A percentile compares a stretch with the other conserved stretches of the same genome.
phyloP scores from a whole-genome alignment of 306 rosid species.

The Corylus avellana region DNA sequence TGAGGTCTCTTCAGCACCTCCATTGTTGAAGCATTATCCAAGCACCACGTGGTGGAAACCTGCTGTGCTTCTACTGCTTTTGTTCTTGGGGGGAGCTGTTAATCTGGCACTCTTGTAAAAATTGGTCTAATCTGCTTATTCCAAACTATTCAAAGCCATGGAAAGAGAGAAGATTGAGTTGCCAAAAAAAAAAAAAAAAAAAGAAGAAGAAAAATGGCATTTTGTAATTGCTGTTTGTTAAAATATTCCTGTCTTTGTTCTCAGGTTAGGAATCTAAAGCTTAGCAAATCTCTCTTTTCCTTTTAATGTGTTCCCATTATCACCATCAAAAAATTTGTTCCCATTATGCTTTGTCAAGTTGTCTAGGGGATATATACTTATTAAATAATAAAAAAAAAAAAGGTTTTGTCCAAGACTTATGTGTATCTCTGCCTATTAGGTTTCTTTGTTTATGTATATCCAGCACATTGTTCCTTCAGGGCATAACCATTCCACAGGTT shows the following conservation, averaged over 20 bases:
- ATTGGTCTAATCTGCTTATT: background rate
- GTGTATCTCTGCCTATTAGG: background rate
- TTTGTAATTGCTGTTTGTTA: conserved; percentile 34
- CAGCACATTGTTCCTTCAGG: too few relatives aligned
- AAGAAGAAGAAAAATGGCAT: background rate
- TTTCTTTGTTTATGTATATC: background rate
- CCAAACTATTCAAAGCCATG: conserved; percentile 5
- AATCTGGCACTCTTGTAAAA: background rate
- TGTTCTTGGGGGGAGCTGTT: conserved; percentile 35
- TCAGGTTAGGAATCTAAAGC: conserved; percentile 60
- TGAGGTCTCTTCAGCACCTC: conserved; percentile 45
- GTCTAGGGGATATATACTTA: background rate
- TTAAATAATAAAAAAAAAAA: background rate
- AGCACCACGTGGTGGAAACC: conserved; percentile 46
- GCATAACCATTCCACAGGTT: too few relatives aligned
- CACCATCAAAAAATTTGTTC: background rate
- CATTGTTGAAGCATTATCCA: conserved; percentile 25
- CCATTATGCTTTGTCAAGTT: background rate
- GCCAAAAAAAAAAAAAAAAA: background rate
- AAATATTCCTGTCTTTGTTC: conserved; percentile 69
- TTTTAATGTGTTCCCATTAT: background rate
- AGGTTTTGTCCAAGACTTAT: background rate
- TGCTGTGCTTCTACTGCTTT: conserved; percentile 36
- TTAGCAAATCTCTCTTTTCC: conserved; percentile 35
- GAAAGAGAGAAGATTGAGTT: conserved; percentile 9